Base-by-base conservation (phyloP, 768 basidiomycete genomes). In the Tephrocybe sp. region DNA sequence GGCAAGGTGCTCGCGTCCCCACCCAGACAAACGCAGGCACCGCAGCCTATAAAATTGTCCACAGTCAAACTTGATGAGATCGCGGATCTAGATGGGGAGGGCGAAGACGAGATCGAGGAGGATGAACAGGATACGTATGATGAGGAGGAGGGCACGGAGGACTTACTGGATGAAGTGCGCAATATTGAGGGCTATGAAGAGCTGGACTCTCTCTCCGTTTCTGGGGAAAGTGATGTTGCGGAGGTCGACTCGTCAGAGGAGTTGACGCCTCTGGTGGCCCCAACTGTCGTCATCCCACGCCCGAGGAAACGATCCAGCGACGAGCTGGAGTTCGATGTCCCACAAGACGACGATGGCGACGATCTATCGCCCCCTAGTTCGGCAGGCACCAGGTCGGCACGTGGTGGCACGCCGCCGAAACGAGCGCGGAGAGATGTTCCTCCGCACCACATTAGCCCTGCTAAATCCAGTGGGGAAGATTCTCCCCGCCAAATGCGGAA, bases 401-500 rank as follows among this genome's bases (percentile, higher is more conserved):
- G 54, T 19, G 64, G 51, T 27, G 66, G 57, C 31, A 69, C 64
- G 7, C 69, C 66, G n/a, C 68, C 69, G 21, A 73, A 70, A 51
- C 61, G 61, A 35, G 60, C 54, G 7, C 47, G 53, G 43, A 53
- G 34, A 44, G 47, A 45, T 4, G 34, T 46, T 12, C 49, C 42
- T 37, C 53, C 15, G 24, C 24, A 45, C 18, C 53, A 35, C n/a
- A 43, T 22, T n/a, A n/a, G n/a, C n/a, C n/a, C n/a, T n/a, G n/a
- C n/a, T n/a, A n/a, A n/a, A n/a, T 21, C 32, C 18, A 38, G 16
- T 25, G 22, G 18, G 25, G 45, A 21, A 18, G 45, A 37, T 48
- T 46, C 58, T 2, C 55, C 51, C 5, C 34, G 57, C 15, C 64
- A 71, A 16, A 60, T 70, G 56, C 65, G 70, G 49, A 80, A 80